Percentiles rank a stretch among this genome's conserved stretches.
These are phyloP conservation scores for Leccinum subtestaceum DNA, from an alignment of 768 basidiomycete species.

Conservation along the genomic window DNA sequence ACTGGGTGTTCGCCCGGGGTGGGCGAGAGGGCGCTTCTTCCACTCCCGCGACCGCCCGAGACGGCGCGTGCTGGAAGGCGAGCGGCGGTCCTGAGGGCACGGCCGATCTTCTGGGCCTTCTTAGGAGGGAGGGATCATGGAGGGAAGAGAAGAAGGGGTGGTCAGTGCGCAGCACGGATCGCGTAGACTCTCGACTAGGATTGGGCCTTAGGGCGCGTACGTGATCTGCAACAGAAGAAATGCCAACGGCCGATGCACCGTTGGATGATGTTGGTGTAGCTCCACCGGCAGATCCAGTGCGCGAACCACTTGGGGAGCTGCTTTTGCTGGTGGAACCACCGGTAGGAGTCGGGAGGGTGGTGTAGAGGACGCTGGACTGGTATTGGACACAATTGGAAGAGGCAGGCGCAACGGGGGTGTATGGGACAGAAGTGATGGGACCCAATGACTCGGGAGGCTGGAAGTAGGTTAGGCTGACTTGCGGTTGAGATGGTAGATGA, in stretches of 20 bases:
- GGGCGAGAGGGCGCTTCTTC: slow-evolving; percentile 40
- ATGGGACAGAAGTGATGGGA: slow-evolving; percentile 43
- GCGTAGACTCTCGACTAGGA: background rate
- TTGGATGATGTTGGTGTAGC: slow-evolving; percentile 14
- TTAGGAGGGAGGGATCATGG: slow-evolving; percentile 36
- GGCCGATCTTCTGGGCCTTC: slow-evolving; percentile 50
- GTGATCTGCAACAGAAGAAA: slow-evolving; percentile 26
- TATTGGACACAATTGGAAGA: slow-evolving; percentile 45
- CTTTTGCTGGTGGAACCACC: background rate
- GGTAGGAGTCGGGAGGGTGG: slow-evolving; percentile 18
- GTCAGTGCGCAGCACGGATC: slow-evolving; percentile 10
- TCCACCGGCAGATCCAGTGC: slow-evolving; percentile 14
- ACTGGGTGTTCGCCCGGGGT: slow-evolving; percentile 62
- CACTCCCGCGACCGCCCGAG: slow-evolving; percentile 38
- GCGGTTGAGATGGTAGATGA: slow-evolving; percentile 37
- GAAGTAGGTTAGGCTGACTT: slow-evolving; percentile 38
- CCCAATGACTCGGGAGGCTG: slow-evolving; percentile 50
- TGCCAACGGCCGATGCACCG: slow-evolving; percentile 19
- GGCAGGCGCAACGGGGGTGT: slow-evolving; percentile 37
- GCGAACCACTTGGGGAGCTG: slow-evolving; percentile 9
- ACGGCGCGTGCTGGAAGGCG: slow-evolving; percentile 46
- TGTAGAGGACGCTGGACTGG: slow-evolving; percentile 36
- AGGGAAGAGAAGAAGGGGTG: background rate
- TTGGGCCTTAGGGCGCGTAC: no score
- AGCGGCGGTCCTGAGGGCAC: slow-evolving; percentile 60